phyloP scores from a whole-genome alignment of 768 basidiomycete genomes.

The Butyriboletus loyo region DNA sequence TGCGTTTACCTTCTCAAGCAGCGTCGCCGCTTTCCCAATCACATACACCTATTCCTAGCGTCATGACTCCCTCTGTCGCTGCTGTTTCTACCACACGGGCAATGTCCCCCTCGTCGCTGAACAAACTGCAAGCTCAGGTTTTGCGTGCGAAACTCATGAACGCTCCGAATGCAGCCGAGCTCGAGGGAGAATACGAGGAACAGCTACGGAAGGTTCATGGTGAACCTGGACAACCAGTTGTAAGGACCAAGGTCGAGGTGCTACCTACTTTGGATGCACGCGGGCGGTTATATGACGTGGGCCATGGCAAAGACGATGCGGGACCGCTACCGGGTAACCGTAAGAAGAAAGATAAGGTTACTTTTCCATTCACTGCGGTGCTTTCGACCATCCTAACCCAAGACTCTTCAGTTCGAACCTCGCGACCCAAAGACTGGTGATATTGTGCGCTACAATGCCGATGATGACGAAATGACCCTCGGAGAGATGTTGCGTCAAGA shows the following conservation, averaged over 20 bases:
- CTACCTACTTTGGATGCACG: slow-evolving; percentile 84
- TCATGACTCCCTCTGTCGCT: slow-evolving; percentile 69
- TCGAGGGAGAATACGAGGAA: slow-evolving; percentile 85
- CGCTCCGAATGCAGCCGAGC: slow-evolving; percentile 65
- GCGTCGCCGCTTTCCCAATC: slow-evolving; percentile 58
- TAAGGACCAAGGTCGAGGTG: slow-evolving; percentile 70
- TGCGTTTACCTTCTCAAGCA: slow-evolving; percentile 58
- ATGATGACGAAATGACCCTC: slow-evolving; percentile 83
- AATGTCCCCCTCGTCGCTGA: slow-evolving; percentile 76
- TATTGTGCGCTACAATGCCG: slow-evolving; percentile 81
- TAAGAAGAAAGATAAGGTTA: slow-evolving; percentile 72
- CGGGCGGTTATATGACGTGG: slow-evolving; percentile 89
- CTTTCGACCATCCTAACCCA: not conserved
- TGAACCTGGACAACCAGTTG: slow-evolving; percentile 35
- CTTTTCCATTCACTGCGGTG: not conserved
- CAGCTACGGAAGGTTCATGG: slow-evolving; percentile 55
- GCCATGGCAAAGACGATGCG: slow-evolving; percentile 66
- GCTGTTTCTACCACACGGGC: slow-evolving; percentile 38
- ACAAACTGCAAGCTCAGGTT: slow-evolving; percentile 90
- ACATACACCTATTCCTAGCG: slow-evolving; percentile 86
- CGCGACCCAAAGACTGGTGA: slow-evolving; percentile 90
- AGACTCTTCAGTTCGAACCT: slow-evolving; percentile 65
- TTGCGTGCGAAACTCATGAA: slow-evolving; percentile 87
- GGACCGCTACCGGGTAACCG: slow-evolving; percentile 60
- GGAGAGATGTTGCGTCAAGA: slow-evolving; percentile 95